Evolutionary conservation across 305 asterid genomes (phyloP).

Genomic region (Striga hermonthica): DNA sequence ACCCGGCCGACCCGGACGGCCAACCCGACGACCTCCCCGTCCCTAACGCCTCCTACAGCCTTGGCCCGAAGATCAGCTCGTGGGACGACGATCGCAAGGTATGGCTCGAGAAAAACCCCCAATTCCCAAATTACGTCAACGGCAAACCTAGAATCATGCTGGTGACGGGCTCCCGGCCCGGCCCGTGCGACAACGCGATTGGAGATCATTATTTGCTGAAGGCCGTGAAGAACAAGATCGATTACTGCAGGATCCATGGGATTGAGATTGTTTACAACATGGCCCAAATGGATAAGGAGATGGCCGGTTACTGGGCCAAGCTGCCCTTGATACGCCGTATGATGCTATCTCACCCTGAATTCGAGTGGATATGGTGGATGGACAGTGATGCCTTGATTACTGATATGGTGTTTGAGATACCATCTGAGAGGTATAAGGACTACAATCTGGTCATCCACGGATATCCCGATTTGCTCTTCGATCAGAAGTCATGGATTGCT

Average conservation of each 20-base stretch:
- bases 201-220: slow-evolving; percentile 92
- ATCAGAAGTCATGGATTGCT: slow-evolving; percentile 89
- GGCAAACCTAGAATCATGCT: slow-evolving; percentile 78
- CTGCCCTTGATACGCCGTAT: slow-evolving; percentile 77
- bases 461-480: slow-evolving; percentile 68
- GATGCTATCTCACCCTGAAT: slow-evolving; percentile 94
- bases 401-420: slow-evolving; percentile 78
- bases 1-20: slow-evolving; percentile 52
- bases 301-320: slow-evolving; percentile 89
- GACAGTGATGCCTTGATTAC: slow-evolving; percentile 94
- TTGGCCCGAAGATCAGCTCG: slow-evolving; percentile 61
- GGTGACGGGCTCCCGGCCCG: slow-evolving; percentile 82
- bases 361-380: slow-evolving; percentile 99
- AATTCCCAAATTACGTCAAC: slow-evolving; percentile 52
- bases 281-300: slow-evolving; percentile 82
- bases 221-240: slow-evolving; percentile 73
- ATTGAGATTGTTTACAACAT: slow-evolving; percentile 84
- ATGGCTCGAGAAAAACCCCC: slow-evolving; percentile 66
- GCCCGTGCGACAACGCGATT: slow-evolving; percentile 80
- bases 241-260: slow-evolving; percentile 89
- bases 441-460: slow-evolving; percentile 75
- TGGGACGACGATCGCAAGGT: slow-evolving; percentile 80
- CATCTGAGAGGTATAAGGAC: slow-evolving; percentile 54
- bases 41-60: slow-evolving; percentile 47
- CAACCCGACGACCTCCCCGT: slow-evolving; percentile 35